phyloP scores from a whole-genome alignment of 257 asterid species.

The Jacaranda mimosifolia region DNA sequence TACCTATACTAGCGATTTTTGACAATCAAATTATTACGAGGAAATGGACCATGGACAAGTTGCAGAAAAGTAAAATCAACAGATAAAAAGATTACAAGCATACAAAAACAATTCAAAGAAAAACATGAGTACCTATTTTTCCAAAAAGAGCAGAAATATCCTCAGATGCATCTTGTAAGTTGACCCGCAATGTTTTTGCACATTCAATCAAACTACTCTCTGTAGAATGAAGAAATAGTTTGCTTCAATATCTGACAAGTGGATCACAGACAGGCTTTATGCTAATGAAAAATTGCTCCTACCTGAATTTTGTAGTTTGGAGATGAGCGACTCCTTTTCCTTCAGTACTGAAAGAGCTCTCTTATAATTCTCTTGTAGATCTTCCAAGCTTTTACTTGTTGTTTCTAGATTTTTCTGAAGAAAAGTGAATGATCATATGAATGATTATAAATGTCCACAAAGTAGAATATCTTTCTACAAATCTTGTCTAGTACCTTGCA shows the following conservation, averaged over 20 bases:
- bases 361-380: slow-evolving; percentile 65
- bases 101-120: slow-evolving; percentile 14
- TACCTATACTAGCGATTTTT: not conserved
- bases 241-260: slow-evolving; percentile 19
- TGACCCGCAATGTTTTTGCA: slow-evolving; percentile 67
- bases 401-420: slow-evolving; percentile 63
- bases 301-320: slow-evolving; percentile 76
- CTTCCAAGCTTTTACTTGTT: slow-evolving; percentile 57
- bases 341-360: slow-evolving; percentile 56
- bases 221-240: slow-evolving; percentile 42
- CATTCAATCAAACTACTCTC: slow-evolving; percentile 67
- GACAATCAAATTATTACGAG: not conserved
- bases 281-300: slow-evolving; percentile 16
- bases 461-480: slow-evolving; percentile 19
- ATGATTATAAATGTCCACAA: slow-evolving; percentile 18
- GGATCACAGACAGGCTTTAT: not conserved
- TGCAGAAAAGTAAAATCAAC: slow-evolving; percentile 1
- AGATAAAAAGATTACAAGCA: not conserved
- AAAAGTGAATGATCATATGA: slow-evolving; percentile 30
- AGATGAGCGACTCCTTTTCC: slow-evolving; percentile 68
- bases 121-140: slow-evolving; percentile 60
- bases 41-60: not conserved
- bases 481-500: slow-evolving; percentile 63
- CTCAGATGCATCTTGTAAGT: slow-evolving; percentile 71
- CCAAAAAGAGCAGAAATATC: slow-evolving; percentile 71